A percentile compares a stretch with the other conserved stretches of the same genome.
These are phyloP conservation scores for Moesziomyces antarcticus DNA, from an alignment of 1,284 basidiomycete genomes.

Conservation along the genomic window DNA sequence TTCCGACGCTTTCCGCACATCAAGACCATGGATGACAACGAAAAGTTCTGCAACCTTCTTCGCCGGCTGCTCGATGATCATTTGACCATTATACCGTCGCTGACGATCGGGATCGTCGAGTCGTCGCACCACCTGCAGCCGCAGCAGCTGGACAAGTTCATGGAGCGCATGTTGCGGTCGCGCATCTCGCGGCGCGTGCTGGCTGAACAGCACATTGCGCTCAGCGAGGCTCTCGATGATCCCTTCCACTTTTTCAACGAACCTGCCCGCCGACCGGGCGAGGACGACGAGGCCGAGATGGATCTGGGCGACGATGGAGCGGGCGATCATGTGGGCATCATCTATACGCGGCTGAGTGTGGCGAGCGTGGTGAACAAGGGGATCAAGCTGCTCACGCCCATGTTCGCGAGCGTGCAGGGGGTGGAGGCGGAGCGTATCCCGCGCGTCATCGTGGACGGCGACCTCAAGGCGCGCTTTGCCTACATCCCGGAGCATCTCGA, in stretches of 20 bases:
- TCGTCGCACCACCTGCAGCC: constrained; percentile 79
- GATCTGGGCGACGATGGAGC: constrained; percentile 15
- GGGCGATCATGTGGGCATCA: constrained; percentile 80
- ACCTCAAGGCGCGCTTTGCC: constrained; percentile 78
- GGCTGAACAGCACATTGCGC: constrained; percentile 86
- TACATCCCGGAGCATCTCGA: constrained; percentile 88
- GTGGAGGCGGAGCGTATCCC: constrained; percentile 71
- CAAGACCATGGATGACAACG: constrained; percentile 79
- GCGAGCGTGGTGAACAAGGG: constrained; percentile 71
- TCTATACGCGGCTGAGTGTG: constrained; percentile 80
- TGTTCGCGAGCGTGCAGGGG: constrained; percentile 73
- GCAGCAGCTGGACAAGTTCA: constrained; percentile 84
- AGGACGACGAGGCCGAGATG: constrained; percentile 7
- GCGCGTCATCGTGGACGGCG: constrained; percentile 79
- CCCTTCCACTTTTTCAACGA: constrained; percentile 61
- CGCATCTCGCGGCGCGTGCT: constrained; percentile 88
- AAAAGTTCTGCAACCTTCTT: constrained; percentile 80
- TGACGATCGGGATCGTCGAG: constrained; percentile 67
- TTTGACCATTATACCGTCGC: constrained; percentile 53
- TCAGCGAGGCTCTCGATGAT: constrained; percentile 73
- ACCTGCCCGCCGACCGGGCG: constrained; percentile 12
- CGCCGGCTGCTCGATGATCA: constrained; percentile 78
- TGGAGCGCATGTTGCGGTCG: constrained; percentile 89
- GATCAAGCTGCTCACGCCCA: constrained; percentile 76
- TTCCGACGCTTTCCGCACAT: constrained; percentile 82